A percentile compares a stretch with the other conserved stretches of the same genome.
Conservation (phyloP, 805 yeast genomes). For the Teunomyces atbi region DNA sequence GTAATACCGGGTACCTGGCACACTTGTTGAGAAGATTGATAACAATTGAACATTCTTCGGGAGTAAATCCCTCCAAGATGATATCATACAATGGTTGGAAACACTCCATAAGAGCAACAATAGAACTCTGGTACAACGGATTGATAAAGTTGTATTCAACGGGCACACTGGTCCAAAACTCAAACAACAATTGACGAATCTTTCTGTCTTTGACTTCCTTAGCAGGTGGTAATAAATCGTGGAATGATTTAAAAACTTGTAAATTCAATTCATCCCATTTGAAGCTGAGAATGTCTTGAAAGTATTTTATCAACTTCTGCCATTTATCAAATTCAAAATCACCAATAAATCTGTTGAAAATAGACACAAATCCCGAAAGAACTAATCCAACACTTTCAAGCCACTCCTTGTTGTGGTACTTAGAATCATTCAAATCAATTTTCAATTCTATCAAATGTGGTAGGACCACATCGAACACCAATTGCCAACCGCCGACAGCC, state of each 20-base stretch:
- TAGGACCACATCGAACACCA: constrained; percentile 64
- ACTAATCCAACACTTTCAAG: constrained; percentile 63
- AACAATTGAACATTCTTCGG: constrained; percentile 45
- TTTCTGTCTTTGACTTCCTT: constrained; percentile 3
- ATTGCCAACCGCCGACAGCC: constrained; percentile 50
- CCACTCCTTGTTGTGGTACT: constrained; percentile 40
- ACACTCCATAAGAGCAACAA: constrained; percentile 53
- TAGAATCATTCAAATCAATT: constrained; percentile 18
- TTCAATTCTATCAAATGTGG: constrained; percentile 43
- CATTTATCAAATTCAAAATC: constrained; percentile 46
- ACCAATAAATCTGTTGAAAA: constrained; percentile 54
- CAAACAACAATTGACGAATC: constrained; percentile 40
- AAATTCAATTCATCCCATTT: constrained; percentile 52
- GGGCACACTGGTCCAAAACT: constrained; percentile 49
- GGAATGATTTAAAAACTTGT: constrained; percentile 53
- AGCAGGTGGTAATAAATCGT: constrained; percentile 44
- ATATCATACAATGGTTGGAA: constrained; percentile 50
- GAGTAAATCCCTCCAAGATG: constrained; percentile 27
- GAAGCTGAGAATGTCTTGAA: constrained; percentile 37
- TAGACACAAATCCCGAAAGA: constrained; percentile 61
- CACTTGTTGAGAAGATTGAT: constrained; percentile 61
- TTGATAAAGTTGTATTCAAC: constrained; percentile 42
- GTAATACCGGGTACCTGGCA: constrained; percentile 70
- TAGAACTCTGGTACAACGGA: constrained; percentile 56
- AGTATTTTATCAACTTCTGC: constrained; percentile 53